phyloP scores from a whole-genome alignment of 2,329 filamentous ascomycete species.

The Acrocalymma vagum region DNA sequence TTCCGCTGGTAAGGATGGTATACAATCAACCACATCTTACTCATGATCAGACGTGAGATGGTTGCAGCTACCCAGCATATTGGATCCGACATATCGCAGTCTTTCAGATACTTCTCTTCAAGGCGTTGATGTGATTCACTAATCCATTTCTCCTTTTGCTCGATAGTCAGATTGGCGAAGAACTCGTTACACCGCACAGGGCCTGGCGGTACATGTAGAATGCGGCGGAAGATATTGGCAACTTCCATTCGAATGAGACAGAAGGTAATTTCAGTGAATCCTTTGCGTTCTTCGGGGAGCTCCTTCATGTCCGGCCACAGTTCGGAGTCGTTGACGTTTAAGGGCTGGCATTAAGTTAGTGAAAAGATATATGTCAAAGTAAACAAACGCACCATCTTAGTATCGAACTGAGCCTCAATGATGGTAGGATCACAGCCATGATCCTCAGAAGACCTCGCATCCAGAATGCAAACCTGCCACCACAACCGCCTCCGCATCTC shows the following conservation, averaged over 20 bases:
- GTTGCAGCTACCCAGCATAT: conserved; percentile 75
- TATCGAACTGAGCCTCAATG: conserved; percentile 66
- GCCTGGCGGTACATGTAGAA: conserved; percentile 55
- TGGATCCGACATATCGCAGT: conserved; percentile 64
- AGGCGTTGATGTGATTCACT: conserved; percentile 56
- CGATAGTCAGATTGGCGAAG: conserved; percentile 53
- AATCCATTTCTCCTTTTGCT: conserved; percentile 60
- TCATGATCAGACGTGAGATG: conserved; percentile 74
- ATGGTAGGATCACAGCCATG: conserved; percentile 71
- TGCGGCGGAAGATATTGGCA: conserved; percentile 55
- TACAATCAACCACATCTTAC: conserved; percentile 79
- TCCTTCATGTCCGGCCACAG: conserved; percentile 59
- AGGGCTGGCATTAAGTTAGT: conserved; percentile 45
- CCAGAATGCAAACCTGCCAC: conserved; percentile 68
- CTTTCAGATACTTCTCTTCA: conserved; percentile 58
- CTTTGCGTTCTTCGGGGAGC: conserved; percentile 56
- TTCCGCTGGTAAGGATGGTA: conserved; percentile 76
- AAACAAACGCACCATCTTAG: conserved; percentile 52
- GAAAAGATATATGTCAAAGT: not conserved
- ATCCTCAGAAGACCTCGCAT: conserved; percentile 68
- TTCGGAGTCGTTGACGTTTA: conserved; percentile 65
- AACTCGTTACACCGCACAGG: conserved; percentile 52
- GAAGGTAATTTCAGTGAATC: conserved; percentile 68
- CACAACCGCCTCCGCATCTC: conserved; percentile 68
- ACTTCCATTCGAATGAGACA: conserved; percentile 63